Evolutionary conservation across 768 basidiomycete species (phyloP).

Genomic region (Atractiella rhizophila): DNA sequence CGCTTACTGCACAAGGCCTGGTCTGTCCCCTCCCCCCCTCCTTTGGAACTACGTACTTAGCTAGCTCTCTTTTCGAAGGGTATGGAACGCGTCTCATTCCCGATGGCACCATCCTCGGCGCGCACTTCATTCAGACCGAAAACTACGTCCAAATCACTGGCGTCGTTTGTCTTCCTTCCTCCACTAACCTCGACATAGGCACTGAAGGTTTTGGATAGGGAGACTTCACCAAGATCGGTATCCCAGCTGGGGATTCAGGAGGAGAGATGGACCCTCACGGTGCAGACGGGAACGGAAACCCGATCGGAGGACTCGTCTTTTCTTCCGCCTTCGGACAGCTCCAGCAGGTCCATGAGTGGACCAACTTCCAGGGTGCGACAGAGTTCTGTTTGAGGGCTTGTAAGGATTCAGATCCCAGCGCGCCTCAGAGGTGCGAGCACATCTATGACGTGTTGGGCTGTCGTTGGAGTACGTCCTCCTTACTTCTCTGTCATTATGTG

Average conservation of each 20-base stretch:
- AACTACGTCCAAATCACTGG: conserved; percentile 24
- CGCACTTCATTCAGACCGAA: conserved; percentile 14
- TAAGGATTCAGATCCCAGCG: conserved; percentile 24
- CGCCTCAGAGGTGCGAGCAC: conserved; percentile 39
- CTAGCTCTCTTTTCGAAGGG: too few species aligned
- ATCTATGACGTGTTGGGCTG: conserved; percentile 36
- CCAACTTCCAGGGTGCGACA: conserved; percentile 15
- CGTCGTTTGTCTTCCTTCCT: too few species aligned
- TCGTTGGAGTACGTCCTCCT: conserved; percentile 27
- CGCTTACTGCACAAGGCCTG: conserved; percentile 44
- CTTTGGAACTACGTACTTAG: too few species aligned
- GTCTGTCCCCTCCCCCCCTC: too few species aligned
- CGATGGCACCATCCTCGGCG: conserved; percentile 13
- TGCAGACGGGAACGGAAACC: conserved; percentile 24
- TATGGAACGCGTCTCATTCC: conserved; percentile 17
- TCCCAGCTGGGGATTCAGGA: conserved; percentile 38
- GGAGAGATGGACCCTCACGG: conserved; percentile 46
- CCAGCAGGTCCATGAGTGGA: conserved; percentile 47
- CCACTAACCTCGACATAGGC: conserved; percentile 38
- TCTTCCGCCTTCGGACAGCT: conserved; percentile 33
- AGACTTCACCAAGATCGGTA: conserved; percentile 39
- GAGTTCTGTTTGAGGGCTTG: conserved; percentile 19
- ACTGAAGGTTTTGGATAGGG: too few species aligned
- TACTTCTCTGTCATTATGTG: too few species aligned
- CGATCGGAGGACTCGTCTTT: conserved; percentile 44